phyloP scores from a whole-genome alignment of 2,329 filamentous ascomycete species.

The Trichoderma atroviride region DNA sequence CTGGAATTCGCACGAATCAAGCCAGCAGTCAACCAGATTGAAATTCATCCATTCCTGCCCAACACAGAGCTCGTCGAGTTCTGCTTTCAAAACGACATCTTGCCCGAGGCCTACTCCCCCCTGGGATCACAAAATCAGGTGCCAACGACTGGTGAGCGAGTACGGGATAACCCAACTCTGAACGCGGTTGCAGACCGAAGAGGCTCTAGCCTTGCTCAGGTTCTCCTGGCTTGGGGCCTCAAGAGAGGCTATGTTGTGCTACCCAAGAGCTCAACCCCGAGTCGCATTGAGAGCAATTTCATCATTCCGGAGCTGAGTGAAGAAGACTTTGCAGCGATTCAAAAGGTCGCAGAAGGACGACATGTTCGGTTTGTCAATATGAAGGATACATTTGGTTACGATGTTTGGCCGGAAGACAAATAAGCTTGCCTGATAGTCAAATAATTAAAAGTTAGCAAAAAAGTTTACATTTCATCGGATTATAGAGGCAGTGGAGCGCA shows the following conservation, averaged over 20 bases:
- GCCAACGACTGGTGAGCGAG: slow-evolving; percentile 59
- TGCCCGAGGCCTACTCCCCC: slow-evolving; percentile 57
- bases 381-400: slow-evolving; percentile 19
- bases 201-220: slow-evolving; percentile 55
- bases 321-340: background rate
- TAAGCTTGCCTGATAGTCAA: background rate
- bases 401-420: slow-evolving; percentile 17
- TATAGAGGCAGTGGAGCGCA: background rate
- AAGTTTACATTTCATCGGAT: background rate
- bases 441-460: background rate
- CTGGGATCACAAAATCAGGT: slow-evolving; percentile 19
- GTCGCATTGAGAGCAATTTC: slow-evolving; percentile 75
- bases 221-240: slow-evolving; percentile 78
- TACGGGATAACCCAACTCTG: slow-evolving; percentile 68
- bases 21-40: slow-evolving; percentile 78
- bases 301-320: slow-evolving; percentile 7
- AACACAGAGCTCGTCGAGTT: slow-evolving; percentile 78
- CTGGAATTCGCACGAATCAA: slow-evolving; percentile 54
- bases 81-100: slow-evolving; percentile 72
- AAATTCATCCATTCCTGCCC: slow-evolving; percentile 79
- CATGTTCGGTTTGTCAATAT: slow-evolving; percentile 13
- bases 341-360: slow-evolving; percentile 15
- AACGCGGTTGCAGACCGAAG: slow-evolving; percentile 51
- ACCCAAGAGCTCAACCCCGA: slow-evolving; percentile 77
- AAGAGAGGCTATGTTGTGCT: slow-evolving; percentile 82